Base-by-base conservation (phyloP, 371 early-diverging fungal genomes). In the Mucor lusitanicus region DNA sequence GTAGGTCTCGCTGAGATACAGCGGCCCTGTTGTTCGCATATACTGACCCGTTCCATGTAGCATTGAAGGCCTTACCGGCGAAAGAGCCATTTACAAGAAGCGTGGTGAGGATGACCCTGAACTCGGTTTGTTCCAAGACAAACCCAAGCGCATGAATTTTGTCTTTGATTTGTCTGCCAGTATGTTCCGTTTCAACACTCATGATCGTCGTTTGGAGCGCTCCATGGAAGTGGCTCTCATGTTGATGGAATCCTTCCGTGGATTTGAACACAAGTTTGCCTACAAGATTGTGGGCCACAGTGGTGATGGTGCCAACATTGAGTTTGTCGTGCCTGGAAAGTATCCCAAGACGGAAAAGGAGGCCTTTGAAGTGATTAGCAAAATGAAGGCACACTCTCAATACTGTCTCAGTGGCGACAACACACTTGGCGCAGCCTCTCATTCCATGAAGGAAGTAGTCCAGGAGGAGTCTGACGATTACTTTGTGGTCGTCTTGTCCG, bases 241-340 rank as follows among this genome's bases (percentile, higher is more conserved):
- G 91, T 79, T 94, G 55, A 91, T 97, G 87, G 95, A 97, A 71
- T 84, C 94, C 1, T 88, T 97, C 78, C 86, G 92, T 54, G 84
- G 82, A 13, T 90, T 94, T 73, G 95, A 95, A 65, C 82, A 95
- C 78, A 92, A 94, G 72, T 93, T 91, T 64, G 84, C 79, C 7
- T 94, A 94, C 71, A 85, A 85, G 27, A 90, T 94, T 69, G 75
- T 87, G 19, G 94, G 93, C 0, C 94, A 94, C 78, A 89, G 90
- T 44, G 92, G 94, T 19, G 93, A 94, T 77, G 86, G 88, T 3
- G 88, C 90, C 28, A 87, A 88, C 73, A 83, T 93, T 53, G 87
- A 87, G 61, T 92, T 94, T 73, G 92, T 94, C 9, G 70, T 68
- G 39, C 86, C 85, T 11, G 87, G 83, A 2, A 84, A 89, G 37